Conservation (phyloP, 140 eudicot species). For the Stevia rebaudiana region DNA sequence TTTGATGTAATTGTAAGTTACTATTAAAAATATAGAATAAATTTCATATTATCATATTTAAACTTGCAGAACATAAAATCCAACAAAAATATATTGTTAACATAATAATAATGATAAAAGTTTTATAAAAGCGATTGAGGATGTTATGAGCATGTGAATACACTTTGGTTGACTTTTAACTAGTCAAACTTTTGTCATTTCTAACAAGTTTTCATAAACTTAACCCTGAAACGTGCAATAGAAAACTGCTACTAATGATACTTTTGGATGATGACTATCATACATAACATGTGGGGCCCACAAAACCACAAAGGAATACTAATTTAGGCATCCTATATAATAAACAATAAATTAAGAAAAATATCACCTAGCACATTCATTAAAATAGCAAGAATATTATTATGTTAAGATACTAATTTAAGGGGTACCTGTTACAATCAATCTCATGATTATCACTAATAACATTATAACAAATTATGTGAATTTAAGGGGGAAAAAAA, state of each 20-base stretch:
- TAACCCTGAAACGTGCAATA: not conserved
- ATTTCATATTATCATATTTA: not conserved
- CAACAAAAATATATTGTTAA: too few relatives aligned
- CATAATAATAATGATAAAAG: too few relatives aligned
- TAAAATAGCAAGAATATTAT: not conserved
- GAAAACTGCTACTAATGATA: not conserved
- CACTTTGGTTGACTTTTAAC: not conserved
- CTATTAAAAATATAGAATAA: not conserved
- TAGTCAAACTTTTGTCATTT: not conserved
- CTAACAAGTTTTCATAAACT: not conserved
- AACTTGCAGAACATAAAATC: not conserved
- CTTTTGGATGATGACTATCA: not conserved
- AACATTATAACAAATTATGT: too few relatives aligned
- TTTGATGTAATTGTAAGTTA: not conserved
- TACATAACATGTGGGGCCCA: not conserved
- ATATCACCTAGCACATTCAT: not conserved
- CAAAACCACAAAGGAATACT: not conserved
- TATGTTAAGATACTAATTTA: not conserved
- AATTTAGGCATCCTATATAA: not conserved
- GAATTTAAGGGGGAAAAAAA: too few relatives aligned
- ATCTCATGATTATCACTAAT: not conserved
- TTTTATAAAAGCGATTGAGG: too few relatives aligned
- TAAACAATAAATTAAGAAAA: not conserved
- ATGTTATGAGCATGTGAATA: not conserved
- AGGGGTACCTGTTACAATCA: not conserved